These are phyloP conservation scores for Neurospora sp. DNA, from an alignment of 495 filamentous ascomycete genomes.

Conservation along the genomic window DNA sequence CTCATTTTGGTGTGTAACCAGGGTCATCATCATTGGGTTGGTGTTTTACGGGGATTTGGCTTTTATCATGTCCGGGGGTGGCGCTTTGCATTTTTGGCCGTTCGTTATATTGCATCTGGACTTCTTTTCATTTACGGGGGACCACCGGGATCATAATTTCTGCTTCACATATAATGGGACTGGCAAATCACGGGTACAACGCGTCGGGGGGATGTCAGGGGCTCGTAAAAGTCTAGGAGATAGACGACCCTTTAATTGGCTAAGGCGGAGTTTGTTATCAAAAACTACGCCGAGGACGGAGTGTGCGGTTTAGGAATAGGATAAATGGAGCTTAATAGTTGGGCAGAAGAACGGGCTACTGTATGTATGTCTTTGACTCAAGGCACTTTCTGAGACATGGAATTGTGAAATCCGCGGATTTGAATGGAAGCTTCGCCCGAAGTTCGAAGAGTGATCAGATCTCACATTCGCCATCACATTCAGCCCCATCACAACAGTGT, in stretches of 20 bases:
- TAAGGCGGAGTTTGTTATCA: not conserved
- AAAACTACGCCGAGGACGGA: not conserved
- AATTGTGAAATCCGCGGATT: not conserved
- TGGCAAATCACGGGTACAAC: not conserved
- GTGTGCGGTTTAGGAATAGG: not conserved
- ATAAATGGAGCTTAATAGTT: not conserved
- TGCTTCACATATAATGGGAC: not conserved
- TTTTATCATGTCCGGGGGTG: not conserved
- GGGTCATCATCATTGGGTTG: not conserved
- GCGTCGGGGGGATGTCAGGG: not conserved
- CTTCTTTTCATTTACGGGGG: not conserved
- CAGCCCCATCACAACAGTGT: not conserved
- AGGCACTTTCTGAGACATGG: not conserved
- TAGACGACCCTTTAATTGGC: not conserved
- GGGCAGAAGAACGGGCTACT: not conserved
- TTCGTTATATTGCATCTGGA: not conserved
- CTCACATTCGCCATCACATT: not conserved
- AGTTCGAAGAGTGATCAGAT: not conserved
- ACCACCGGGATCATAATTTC: not conserved
- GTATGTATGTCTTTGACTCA: not conserved
- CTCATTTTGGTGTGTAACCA: not conserved
- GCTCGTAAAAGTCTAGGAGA: not conserved
- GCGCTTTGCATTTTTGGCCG: not conserved
- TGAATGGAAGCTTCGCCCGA: not conserved
- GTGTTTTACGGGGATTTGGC: not conserved